Evolutionary conservation across 2,329 filamentous ascomycete genomes (phyloP).

Genomic region (Lachnellula hyalina): DNA sequence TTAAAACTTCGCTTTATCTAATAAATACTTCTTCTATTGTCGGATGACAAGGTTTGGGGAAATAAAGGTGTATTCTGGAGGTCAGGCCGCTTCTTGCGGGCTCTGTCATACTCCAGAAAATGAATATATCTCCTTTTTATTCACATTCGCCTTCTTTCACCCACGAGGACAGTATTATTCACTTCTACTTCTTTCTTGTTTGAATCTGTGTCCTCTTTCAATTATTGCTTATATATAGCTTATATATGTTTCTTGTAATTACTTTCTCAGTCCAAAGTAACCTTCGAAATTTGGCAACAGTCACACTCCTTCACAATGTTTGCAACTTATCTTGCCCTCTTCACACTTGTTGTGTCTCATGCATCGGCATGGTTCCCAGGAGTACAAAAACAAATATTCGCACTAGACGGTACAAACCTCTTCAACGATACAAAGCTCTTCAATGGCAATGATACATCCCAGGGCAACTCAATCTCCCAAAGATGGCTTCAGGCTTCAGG

Average conservation of each 20-base stretch:
- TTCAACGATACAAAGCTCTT: slow-evolving; percentile 17
- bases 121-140: neutral
- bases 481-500: slow-evolving; percentile 17
- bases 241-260: neutral
- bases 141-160: neutral
- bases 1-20: neutral
- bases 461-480: slow-evolving; percentile 3
- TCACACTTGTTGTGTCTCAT: neutral
- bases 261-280: neutral
- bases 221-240: neutral
- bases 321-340: neutral
- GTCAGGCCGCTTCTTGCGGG: neutral
- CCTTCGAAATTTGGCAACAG: neutral
- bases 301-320: neutral
- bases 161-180: neutral
- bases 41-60: neutral
- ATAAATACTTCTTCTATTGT: neutral
- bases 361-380: slow-evolving; percentile 17
- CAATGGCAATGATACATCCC: slow-evolving; percentile 1
- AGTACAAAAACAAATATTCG: slow-evolving; percentile 11
- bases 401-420: slow-evolving; percentile 9
- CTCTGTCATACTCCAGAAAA: neutral
- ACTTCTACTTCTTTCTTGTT: neutral
- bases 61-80: neutral
- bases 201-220: neutral